A percentile compares a stretch with the other conserved stretches of the same genome.
Evolutionary conservation across 2,329 filamentous ascomycete species (phyloP).

Genomic region (Coleophoma eucalyptorum): DNA sequence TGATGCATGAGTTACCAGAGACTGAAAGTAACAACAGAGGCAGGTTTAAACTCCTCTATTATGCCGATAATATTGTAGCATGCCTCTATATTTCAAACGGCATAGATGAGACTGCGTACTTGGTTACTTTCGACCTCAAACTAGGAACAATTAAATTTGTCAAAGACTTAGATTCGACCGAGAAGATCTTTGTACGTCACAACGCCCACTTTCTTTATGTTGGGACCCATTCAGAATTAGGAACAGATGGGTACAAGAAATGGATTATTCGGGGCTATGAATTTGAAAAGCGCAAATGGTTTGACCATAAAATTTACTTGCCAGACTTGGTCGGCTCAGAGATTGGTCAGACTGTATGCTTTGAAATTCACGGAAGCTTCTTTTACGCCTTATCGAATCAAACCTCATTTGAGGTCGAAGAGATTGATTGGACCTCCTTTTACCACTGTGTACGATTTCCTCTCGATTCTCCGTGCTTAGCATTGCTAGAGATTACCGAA

Average conservation of each 20-base stretch:
- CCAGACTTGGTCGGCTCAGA: conserved; percentile 59
- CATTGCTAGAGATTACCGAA: conserved; percentile 36
- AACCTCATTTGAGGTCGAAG: conserved; percentile 56
- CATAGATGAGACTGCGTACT: conserved; percentile 38
- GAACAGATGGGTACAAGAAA: conserved; percentile 50
- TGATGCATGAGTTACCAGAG: conserved; percentile 30
- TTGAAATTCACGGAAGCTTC: conserved; percentile 62
- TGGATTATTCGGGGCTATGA: conserved; percentile 59
- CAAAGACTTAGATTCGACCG: conserved; percentile 38
- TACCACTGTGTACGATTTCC: conserved; percentile 66
- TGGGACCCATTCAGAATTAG: conserved; percentile 56
- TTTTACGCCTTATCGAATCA: conserved; percentile 71
- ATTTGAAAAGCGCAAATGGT: conserved; percentile 36
- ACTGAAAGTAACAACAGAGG: conserved; percentile 33
- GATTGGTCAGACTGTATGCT: conserved; percentile 64
- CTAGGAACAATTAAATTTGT: conserved; percentile 36
- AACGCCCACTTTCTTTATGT: conserved; percentile 58
- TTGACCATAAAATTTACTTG: conserved; percentile 44
- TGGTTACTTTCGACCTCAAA: conserved; percentile 46
- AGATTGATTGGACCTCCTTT: conserved; percentile 64
- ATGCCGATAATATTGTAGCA: conserved; percentile 51
- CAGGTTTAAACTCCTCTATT: conserved; percentile 52
- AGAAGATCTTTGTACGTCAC: conserved; percentile 66
- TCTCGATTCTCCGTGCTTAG: conserved; percentile 39
- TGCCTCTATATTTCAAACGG: conserved; percentile 48